These are phyloP conservation scores for Cardamine resedifolia DNA, from an alignment of 345 rosid genomes.

Conservation along the genomic window DNA sequence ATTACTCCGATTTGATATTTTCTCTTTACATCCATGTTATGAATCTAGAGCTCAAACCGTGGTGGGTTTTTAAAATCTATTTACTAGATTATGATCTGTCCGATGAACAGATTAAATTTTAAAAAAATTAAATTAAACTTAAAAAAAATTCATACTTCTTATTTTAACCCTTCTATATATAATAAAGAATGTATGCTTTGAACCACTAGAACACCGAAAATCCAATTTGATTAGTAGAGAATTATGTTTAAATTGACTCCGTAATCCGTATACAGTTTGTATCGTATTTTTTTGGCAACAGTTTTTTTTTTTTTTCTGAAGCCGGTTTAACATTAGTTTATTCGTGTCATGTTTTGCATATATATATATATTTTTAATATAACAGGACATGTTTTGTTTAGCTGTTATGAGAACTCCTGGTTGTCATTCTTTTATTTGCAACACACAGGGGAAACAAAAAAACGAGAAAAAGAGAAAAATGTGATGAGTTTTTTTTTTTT, in stretches of 20 bases:
- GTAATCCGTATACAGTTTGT: not conserved
- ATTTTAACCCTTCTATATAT: too few relatives aligned
- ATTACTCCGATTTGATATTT: not conserved
- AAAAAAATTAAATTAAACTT: too few relatives aligned
- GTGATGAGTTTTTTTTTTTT: not conserved
- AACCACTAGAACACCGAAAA: not conserved
- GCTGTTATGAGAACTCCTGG: not conserved
- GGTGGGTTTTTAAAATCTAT: not conserved
- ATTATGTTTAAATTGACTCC: not conserved
- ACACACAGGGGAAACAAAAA: not conserved
- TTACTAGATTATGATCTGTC: too few relatives aligned
- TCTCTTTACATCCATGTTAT: too few relatives aligned
- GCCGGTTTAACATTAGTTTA: not conserved
- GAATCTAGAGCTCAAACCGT: not conserved
- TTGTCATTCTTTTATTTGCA: slow-evolving; percentile 11
- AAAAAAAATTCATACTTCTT: too few relatives aligned
- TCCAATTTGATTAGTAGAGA: not conserved
- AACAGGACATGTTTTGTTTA: not conserved
- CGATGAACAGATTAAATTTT: too few relatives aligned
- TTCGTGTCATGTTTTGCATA: not conserved
- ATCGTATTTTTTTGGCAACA: not conserved
- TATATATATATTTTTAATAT: too few relatives aligned
- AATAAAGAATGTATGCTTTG: too few relatives aligned
- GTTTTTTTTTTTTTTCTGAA: not conserved
- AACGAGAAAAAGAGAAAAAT: not conserved